Conservation (phyloP, 805 yeast species). For the Hanseniaspora meyeri region DNA sequence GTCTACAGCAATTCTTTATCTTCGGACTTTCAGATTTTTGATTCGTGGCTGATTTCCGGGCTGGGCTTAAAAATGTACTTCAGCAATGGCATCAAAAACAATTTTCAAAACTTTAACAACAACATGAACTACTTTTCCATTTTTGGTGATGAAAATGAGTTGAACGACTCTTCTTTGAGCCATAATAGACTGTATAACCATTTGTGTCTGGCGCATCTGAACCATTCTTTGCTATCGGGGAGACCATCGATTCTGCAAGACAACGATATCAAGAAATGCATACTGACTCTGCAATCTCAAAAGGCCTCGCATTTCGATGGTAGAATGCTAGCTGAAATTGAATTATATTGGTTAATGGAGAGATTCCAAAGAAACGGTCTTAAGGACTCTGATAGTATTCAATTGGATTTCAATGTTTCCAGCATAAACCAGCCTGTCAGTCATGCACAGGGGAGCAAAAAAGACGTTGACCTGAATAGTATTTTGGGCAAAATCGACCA, state of each 20-base stretch:
- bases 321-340: conserved; percentile 67
- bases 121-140: conserved; percentile 26
- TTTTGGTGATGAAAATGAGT: conserved; percentile 22
- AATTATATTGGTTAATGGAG: conserved; percentile 32
- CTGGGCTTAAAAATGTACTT: conserved; percentile 38
- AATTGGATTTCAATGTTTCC: background rate
- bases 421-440: background rate
- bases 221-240: conserved; percentile 55
- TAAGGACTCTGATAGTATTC: background rate
- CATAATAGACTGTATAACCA: conserved; percentile 58
- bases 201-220: conserved; percentile 51
- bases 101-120: conserved; percentile 30
- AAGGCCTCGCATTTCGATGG: conserved; percentile 68
- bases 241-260: conserved; percentile 52
- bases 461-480: conserved; percentile 2
- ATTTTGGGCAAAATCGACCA: conserved; percentile 40
- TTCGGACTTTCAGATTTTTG: conserved; percentile 40
- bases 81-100: conserved; percentile 5
- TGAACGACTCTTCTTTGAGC: conserved; percentile 42
- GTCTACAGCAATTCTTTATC: conserved; percentile 54
- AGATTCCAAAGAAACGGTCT: conserved; percentile 11
- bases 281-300: conserved; percentile 43
- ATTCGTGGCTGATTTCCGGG: conserved; percentile 60
- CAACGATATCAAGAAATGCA: conserved; percentile 45
- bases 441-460: background rate